phyloP scores from a whole-genome alignment of 306 rosid species.

The Cicer cuneatum region DNA sequence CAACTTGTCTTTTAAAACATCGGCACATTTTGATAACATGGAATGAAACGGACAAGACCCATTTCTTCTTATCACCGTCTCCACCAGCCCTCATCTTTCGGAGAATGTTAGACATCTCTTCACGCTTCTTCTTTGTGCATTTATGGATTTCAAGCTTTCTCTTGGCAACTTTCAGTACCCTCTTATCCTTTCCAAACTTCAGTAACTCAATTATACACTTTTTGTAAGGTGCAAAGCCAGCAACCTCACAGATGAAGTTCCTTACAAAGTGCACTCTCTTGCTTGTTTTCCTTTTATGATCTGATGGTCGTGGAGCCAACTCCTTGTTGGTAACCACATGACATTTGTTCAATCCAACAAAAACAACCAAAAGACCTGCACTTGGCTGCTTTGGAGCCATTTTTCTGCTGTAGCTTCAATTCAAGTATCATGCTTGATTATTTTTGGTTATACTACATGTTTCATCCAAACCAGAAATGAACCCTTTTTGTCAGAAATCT shows the following conservation, averaged over 20 bases:
- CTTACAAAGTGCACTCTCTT: no score
- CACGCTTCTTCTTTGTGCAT: conserved; percentile 32
- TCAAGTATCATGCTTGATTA: conserved; percentile 12
- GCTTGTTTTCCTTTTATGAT: conserved; percentile 77
- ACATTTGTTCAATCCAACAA: conserved; percentile 82
- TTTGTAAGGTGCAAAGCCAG: conserved; percentile 87
- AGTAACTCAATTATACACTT: conserved; percentile 90
- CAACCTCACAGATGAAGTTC: conserved; percentile 58
- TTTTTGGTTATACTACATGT: conserved; percentile 5
- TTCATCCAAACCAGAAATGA: conserved; percentile 18
- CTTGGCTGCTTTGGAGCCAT: conserved; percentile 88
- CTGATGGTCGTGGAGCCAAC: conserved; percentile 80
- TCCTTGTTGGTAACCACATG: conserved; percentile 81
- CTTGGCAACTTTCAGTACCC: conserved; percentile 54
- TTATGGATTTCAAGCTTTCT: no score
- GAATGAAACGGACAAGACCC: conserved; percentile 19
- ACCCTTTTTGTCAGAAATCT: conserved; percentile 36
- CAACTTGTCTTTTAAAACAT: conserved; percentile 32
- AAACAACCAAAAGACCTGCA: conserved; percentile 77
- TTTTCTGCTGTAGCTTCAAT: background rate
- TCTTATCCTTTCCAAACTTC: conserved; percentile 90
- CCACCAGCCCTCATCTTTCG: conserved; percentile 96
- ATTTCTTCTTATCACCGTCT: conserved; percentile 80
- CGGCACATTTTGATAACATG: background rate
- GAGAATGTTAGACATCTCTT: conserved; percentile 83